phyloP scores from a whole-genome alignment of 2,329 filamentous ascomycete species.

The Scortechinia acanthostroma region DNA sequence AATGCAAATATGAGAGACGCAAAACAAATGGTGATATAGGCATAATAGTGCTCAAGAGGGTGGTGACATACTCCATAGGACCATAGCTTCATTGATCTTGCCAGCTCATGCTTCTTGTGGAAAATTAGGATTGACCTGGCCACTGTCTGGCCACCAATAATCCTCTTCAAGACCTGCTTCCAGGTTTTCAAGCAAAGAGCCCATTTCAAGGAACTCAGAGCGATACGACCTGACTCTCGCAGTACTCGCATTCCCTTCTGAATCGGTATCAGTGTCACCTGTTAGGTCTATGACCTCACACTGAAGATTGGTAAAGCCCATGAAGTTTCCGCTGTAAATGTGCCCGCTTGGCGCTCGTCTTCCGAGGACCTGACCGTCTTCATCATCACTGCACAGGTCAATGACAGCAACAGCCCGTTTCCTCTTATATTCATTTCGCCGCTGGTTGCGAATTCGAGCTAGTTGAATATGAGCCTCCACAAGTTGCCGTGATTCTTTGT shows the following conservation, averaged over 20 bases:
- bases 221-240: too few species aligned
- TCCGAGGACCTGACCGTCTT: too few species aligned
- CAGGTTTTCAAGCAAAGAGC: not conserved
- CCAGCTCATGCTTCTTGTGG: not conserved
- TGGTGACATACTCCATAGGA: too few species aligned
- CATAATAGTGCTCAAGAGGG: too few species aligned
- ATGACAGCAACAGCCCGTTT: slow-evolving; percentile 5
- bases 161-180: slow-evolving; percentile 7
- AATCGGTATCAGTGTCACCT: not conserved
- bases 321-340: too few species aligned
- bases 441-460: slow-evolving; percentile 16
- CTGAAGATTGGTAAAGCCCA: not conserved
- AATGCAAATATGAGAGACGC: too few species aligned
- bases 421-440: slow-evolving; percentile 10
- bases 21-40: too few species aligned
- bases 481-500: slow-evolving; percentile 5
- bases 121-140: slow-evolving; percentile 8
- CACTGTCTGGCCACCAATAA: slow-evolving; percentile 7
- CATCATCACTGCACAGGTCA: not conserved
- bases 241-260: not conserved
- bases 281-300: not conserved
- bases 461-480: slow-evolving; percentile 13
- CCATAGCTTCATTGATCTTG: too few species aligned
- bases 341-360: too few species aligned
- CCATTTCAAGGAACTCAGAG: too few species aligned